Percentiles rank a stretch among this genome's conserved stretches.
These are phyloP conservation scores for Coprinellus aureogranulatus DNA, from an alignment of 768 basidiomycete species.

Conservation along the genomic window DNA sequence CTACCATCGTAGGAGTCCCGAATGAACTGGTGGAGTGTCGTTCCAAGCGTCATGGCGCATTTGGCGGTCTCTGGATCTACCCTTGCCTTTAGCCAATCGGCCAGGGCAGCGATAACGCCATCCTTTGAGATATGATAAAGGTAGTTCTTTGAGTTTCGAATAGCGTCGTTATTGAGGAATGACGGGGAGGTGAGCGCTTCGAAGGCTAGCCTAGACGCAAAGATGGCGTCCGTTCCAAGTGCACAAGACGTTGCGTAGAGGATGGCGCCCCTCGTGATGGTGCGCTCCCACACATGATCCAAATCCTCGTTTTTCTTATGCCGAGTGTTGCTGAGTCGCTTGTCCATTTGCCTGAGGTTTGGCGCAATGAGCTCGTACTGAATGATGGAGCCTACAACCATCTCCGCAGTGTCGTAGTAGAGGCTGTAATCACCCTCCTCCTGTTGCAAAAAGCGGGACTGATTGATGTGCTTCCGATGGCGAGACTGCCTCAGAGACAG, in stretches of 20 bases:
- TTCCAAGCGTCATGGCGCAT: background rate
- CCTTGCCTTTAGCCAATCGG: background rate
- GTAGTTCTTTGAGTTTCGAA: background rate
- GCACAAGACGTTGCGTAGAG: background rate
- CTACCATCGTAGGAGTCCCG: background rate
- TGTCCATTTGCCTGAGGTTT: background rate
- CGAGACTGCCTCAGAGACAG: background rate
- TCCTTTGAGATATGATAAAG: background rate
- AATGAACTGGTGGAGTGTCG: background rate
- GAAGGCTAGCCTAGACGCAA: background rate
- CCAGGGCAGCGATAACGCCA: background rate
- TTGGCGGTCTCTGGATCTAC: background rate
- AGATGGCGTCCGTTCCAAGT: background rate
- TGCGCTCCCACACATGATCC: background rate
- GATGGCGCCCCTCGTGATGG: background rate
- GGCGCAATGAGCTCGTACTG: background rate
- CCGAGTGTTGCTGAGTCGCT: background rate
- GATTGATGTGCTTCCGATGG: background rate
- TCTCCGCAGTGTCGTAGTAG: background rate
- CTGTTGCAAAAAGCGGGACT: background rate
- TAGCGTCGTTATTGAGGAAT: background rate
- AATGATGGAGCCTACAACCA: background rate
- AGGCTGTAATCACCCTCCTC: background rate
- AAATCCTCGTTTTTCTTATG: background rate
- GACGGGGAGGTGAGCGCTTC: background rate